Conservation (phyloP, 805 yeast genomes). For the Kodamaea jinghongensis region DNA sequence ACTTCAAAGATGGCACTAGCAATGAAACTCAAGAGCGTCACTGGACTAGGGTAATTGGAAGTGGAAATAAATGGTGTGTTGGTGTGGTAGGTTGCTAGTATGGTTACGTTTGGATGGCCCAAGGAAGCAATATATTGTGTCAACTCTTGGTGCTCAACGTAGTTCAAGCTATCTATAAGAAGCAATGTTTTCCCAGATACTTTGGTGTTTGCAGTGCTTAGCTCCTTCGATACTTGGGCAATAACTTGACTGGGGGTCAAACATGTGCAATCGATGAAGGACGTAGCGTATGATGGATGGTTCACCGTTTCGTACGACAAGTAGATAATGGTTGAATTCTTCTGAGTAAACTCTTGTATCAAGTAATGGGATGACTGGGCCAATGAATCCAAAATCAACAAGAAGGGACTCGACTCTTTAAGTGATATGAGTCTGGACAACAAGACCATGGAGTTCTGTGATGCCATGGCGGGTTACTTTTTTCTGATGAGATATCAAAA, state of each 20-base stretch:
- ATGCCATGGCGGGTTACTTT: slow-evolving; percentile 22
- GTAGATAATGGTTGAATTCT: slow-evolving; percentile 44
- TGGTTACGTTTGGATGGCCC: slow-evolving; percentile 29
- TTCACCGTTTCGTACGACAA: slow-evolving; percentile 67
- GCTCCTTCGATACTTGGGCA: slow-evolving; percentile 20
- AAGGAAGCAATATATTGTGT: slow-evolving; percentile 50
- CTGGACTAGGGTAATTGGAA: slow-evolving; percentile 50
- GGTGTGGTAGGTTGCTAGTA: slow-evolving; percentile 38
- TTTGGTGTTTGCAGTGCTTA: slow-evolving; percentile 11
- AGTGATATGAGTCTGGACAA: slow-evolving; percentile 64
- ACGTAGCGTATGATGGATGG: slow-evolving; percentile 48
- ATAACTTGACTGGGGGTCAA: slow-evolving; percentile 17
- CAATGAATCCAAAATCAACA: slow-evolving; percentile 66
- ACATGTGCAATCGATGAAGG: slow-evolving; percentile 46
- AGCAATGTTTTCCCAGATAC: slow-evolving; percentile 38
- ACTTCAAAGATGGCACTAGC: slow-evolving; percentile 73
- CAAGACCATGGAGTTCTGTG: slow-evolving; percentile 45
- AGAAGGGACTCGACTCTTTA: slow-evolving; percentile 72
- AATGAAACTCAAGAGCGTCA: slow-evolving; percentile 59
- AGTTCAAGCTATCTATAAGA: slow-evolving; percentile 68
- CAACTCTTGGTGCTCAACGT: slow-evolving; percentile 44
- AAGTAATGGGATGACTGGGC: slow-evolving; percentile 62
- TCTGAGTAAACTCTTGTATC: slow-evolving; percentile 54
- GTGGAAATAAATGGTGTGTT: slow-evolving; percentile 36
- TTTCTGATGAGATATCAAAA: slow-evolving; percentile 1